A percentile compares a stretch with the other conserved stretches of the same genome.
These are phyloP conservation scores for Brachypodium distachyon DNA, from an alignment of 202 grass and related monocot genomes.

Conservation along the genomic window DNA sequence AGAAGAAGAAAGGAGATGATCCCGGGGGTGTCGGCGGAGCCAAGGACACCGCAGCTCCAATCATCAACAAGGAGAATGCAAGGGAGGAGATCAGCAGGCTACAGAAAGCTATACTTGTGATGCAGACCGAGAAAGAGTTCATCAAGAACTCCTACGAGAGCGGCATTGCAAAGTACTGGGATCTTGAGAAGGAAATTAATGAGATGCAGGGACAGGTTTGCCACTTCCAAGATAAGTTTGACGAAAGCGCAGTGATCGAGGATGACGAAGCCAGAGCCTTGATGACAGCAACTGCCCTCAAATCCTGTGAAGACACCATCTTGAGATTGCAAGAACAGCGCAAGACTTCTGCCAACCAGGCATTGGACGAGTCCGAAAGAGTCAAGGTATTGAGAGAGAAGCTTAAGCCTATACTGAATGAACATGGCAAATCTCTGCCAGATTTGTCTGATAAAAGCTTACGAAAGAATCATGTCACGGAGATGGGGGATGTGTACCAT, in stretches of 20 bases:
- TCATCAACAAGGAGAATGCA: slow-evolving; percentile 61
- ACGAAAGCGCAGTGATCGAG: slow-evolving; percentile 64
- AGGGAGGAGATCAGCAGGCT: slow-evolving; percentile 75
- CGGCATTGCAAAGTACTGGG: slow-evolving; percentile 86
- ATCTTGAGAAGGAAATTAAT: slow-evolving; percentile 89
- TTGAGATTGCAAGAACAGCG: slow-evolving; percentile 64
- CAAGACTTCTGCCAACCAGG: slow-evolving; percentile 36
- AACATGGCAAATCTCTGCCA: slow-evolving; percentile 31
- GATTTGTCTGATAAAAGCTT: slow-evolving; percentile 12
- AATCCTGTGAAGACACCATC: slow-evolving; percentile 86
- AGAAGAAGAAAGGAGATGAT: slow-evolving; percentile 46
- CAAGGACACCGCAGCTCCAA: slow-evolving; percentile 4
- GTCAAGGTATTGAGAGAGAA: slow-evolving; percentile 49
- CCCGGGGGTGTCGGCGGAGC: background rate
- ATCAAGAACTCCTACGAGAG: slow-evolving; percentile 93
- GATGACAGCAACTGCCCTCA: slow-evolving; percentile 80
- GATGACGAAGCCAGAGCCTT: slow-evolving; percentile 80
- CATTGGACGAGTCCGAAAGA: slow-evolving; percentile 38
- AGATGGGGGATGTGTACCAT: slow-evolving; percentile 36
- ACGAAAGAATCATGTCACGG: background rate
- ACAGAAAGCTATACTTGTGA: slow-evolving; percentile 75
- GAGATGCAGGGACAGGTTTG: slow-evolving; percentile 75
- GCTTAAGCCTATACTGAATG: slow-evolving; percentile 43
- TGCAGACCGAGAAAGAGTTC: slow-evolving; percentile 94
- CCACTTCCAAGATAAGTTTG: slow-evolving; percentile 68